Conservation (phyloP, 345 rosid species). For the Litchi chinensis region DNA sequence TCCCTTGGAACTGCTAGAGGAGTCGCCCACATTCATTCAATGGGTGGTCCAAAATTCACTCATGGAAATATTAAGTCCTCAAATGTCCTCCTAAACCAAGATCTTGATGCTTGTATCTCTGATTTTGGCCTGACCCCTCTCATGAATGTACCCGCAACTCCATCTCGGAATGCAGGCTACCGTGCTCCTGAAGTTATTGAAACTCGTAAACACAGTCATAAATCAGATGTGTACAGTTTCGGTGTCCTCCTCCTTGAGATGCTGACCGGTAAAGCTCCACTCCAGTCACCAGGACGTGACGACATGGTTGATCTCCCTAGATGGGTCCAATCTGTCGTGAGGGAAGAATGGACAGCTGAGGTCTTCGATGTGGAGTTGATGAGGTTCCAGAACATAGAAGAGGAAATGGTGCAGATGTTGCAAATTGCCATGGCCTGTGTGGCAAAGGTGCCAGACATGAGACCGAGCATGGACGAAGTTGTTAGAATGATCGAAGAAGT, state of each 20-base stretch:
- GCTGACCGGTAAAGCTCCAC: constrained; percentile 77
- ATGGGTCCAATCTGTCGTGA: constrained; percentile 95
- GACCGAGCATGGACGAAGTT: constrained; percentile 78
- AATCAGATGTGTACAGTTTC: constrained; percentile 75
- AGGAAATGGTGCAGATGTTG: constrained; percentile 85
- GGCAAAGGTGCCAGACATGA: constrained; percentile 55
- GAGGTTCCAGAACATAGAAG: constrained; percentile 77
- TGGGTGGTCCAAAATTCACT: constrained; percentile 69
- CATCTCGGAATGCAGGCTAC: constrained; percentile 70
- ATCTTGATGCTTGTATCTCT: constrained; percentile 55
- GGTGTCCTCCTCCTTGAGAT: constrained; percentile 82
- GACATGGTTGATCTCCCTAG: constrained; percentile 83
- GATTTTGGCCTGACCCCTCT: constrained; percentile 75
- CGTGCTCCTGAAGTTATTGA: constrained; percentile 74
- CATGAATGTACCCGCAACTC: constrained; percentile 60
- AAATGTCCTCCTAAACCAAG: constrained; percentile 68
- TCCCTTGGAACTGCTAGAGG: constrained; percentile 70
- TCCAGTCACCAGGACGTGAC: constrained; percentile 67
- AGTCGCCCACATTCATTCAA: constrained; percentile 70
- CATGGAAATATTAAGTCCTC: constrained; percentile 91
- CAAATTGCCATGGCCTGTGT: constrained; percentile 84
- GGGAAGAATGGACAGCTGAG: constrained; percentile 90
- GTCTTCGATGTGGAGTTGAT: constrained; percentile 81
- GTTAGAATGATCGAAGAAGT: constrained; percentile 85
- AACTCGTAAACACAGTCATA: constrained; percentile 70